phyloP scores from a whole-genome alignment of 768 basidiomycete species.

The Tephrocybe rancida region DNA sequence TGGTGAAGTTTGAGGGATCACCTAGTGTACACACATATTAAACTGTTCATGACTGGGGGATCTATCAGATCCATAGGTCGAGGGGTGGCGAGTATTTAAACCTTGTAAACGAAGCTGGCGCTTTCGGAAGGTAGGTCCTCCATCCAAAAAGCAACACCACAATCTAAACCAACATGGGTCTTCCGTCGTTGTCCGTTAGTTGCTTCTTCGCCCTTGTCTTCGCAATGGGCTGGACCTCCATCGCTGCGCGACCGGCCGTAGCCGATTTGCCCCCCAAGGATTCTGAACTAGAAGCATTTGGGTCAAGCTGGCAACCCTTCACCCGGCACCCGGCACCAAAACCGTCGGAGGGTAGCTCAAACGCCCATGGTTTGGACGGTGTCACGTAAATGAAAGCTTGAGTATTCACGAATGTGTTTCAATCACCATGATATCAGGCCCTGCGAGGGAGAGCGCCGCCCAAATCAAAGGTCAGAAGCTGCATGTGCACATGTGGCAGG shows the following conservation, averaged over 20 bases:
- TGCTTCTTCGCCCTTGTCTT: neutral
- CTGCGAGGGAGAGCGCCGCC: neutral
- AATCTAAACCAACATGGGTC: neutral
- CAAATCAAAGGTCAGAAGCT: neutral
- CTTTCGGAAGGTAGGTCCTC: neutral
- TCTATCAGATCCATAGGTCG: neutral
- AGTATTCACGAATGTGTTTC: neutral
- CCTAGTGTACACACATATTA: too few species aligned
- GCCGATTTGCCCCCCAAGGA: neutral
- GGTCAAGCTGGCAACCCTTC: neutral
- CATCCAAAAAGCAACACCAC: neutral
- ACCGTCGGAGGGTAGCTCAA: too few species aligned
- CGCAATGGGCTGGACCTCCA: neutral
- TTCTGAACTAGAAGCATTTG: neutral
- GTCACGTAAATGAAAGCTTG: neutral
- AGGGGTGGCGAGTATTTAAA: neutral
- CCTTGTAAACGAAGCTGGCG: neutral
- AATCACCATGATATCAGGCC: neutral
- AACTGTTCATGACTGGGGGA: too few species aligned
- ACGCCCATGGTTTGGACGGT: neutral
- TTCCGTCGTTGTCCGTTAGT: neutral
- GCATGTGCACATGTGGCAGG: neutral
- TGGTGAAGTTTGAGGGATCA: too few species aligned
- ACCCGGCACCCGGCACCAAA: neutral
- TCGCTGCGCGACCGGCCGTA: neutral